phyloP scores from a whole-genome alignment of 495 filamentous ascomycete genomes.

The Daldinia bambusicola region DNA sequence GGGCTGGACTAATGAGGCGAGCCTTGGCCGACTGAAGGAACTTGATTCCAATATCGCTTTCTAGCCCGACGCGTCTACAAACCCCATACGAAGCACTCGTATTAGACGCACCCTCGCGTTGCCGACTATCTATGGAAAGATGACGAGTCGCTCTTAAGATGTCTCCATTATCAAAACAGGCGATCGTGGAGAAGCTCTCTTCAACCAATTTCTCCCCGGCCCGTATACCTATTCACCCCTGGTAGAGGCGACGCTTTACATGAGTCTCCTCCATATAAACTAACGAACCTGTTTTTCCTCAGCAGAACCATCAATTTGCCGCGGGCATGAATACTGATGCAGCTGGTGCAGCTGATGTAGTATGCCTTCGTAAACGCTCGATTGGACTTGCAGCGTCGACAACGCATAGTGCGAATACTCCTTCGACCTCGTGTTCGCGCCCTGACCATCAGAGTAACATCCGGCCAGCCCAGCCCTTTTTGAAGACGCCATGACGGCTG shows the following conservation, averaged over 20 bases:
- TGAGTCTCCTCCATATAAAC: constrained; percentile 13
- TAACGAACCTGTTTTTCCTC: neutral
- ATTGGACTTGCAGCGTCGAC: constrained; percentile 23
- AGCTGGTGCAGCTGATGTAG: neutral
- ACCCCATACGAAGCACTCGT: constrained; percentile 33
- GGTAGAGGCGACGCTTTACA: constrained; percentile 1
- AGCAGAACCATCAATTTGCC: neutral
- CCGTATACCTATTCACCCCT: constrained; percentile 8
- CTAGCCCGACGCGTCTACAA: constrained; percentile 24
- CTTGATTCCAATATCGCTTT: constrained; percentile 28
- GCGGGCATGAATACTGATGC: neutral
- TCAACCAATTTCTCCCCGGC: constrained; percentile 1
- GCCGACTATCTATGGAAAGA: constrained; percentile 38
- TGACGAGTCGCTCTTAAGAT: constrained; percentile 39
- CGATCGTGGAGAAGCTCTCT: constrained; percentile 33
- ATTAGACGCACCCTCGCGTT: constrained; percentile 23
- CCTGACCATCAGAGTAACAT: constrained; percentile 20
- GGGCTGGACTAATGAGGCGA: constrained; percentile 42
- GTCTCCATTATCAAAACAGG: constrained; percentile 25
- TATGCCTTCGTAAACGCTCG: constrained; percentile 13
- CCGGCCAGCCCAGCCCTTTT: constrained; percentile 31
- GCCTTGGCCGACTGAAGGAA: constrained; percentile 39
- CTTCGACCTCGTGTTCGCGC: constrained; percentile 32
- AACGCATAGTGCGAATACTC: constrained; percentile 15
- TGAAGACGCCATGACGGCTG: constrained; percentile 26